Base-by-base conservation (phyloP, 305 asterid species). In the Solanum hybrid region DNA sequence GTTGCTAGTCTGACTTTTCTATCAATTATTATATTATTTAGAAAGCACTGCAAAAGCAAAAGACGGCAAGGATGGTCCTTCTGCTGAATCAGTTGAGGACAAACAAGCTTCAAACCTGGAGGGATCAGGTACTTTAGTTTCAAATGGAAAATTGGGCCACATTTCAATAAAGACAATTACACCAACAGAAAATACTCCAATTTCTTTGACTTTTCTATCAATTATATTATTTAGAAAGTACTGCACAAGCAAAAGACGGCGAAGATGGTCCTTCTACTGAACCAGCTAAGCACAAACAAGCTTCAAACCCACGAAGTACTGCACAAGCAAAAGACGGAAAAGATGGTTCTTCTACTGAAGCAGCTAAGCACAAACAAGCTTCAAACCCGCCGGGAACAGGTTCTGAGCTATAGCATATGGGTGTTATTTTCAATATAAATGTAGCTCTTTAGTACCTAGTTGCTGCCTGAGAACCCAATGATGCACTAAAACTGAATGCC, bases 381-480 rank as follows among this genome's bases (percentile, higher is more conserved):
- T 88, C 93, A 18, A 90, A 90, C 22, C 51, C 88, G 34, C 93
- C 89, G 87, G 89, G 81, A 92, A 90, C 93, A 96, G 98, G 99
- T 96, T 76, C 87, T 76, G 73, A 80, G 20, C 91, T 92, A 84
- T 89, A 88, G 79, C 77, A 91, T 83, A 37, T 89, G 79, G 82
- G 76, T 77, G 67, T 36, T 91, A 6, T 87, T 18, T 35, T 67
- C 29, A 84, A 51, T 51, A 11, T 89, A 24, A 80, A 42, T 88
- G 20, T 73, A 16, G 31, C 67, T 80, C 61, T 35, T 82, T 82
- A 42, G 87, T 16, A 82, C 51, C 39, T 28, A 82, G 22, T 28
- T 28, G 71, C 71, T 42, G 71, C 51, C 26, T 28, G 87, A 82
- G 20, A 46, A 46, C 74, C 40, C 87, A 51, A 46, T 46, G 36